These are phyloP conservation scores for Botrytis sinoallii DNA, from an alignment of 2,329 filamentous ascomycete species.

Conservation along the genomic window DNA sequence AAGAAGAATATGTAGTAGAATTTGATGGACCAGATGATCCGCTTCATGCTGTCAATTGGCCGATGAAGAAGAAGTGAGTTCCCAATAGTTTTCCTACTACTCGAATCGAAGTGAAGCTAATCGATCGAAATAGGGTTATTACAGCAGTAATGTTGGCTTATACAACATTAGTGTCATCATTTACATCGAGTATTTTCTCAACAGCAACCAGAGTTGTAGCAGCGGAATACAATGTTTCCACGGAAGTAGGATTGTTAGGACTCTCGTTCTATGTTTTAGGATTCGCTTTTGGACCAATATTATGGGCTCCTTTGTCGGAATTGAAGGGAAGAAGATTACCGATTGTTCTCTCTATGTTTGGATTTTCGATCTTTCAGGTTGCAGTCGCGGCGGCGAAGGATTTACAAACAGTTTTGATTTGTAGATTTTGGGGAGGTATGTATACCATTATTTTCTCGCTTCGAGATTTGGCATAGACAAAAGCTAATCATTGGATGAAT, in stretches of 20 bases:
- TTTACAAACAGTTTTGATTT: conserved; percentile 66
- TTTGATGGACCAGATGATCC: conserved; percentile 84
- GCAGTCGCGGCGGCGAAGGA: conserved; percentile 64
- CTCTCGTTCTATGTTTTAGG: conserved; percentile 69
- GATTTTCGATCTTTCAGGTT: conserved; percentile 67
- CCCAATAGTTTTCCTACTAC: conserved; percentile 23
- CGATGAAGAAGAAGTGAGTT: conserved; percentile 68
- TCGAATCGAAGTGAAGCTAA: conserved; percentile 37
- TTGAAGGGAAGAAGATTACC: conserved; percentile 64
- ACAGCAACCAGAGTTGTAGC: conserved; percentile 59
- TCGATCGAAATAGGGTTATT: conserved; percentile 45
- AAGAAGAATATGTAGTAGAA: conserved; percentile 77
- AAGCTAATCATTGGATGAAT: conserved; percentile 16
- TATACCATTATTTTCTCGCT: not conserved
- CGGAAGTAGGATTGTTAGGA: conserved; percentile 61
- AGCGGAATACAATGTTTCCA: conserved; percentile 55
- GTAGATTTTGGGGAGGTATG: conserved; percentile 71
- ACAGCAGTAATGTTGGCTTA: conserved; percentile 69
- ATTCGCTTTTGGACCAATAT: conserved; percentile 67
- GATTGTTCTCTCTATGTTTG: conserved; percentile 60
- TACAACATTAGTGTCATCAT: conserved; percentile 68
- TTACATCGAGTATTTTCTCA: conserved; percentile 74
- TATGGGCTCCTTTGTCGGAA: conserved; percentile 74
- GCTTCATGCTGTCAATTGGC: conserved; percentile 85
- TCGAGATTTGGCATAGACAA: not conserved